phyloP scores from a whole-genome alignment of 2,329 filamentous ascomycete genomes.

The Talaromyces islandicus region DNA sequence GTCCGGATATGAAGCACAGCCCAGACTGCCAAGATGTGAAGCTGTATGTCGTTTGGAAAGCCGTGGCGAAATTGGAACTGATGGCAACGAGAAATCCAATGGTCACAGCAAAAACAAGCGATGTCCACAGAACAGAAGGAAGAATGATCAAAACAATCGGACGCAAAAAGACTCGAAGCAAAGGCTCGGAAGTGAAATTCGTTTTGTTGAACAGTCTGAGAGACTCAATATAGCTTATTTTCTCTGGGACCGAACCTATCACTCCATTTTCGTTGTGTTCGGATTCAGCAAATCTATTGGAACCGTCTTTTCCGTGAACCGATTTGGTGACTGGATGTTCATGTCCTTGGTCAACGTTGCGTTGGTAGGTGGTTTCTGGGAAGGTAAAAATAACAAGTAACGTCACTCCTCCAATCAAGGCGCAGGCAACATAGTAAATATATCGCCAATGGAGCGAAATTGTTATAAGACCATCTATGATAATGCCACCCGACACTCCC shows the following conservation, averaged over 20 bases:
- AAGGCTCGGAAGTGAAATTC: slow-evolving; percentile 39
- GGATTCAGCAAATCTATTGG: neutral
- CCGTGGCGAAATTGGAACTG: slow-evolving; percentile 22
- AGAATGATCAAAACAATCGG: slow-evolving; percentile 47
- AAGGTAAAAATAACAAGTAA: slow-evolving; percentile 49
- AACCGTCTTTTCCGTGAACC: neutral
- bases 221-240: neutral
- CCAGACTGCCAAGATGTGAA: slow-evolving; percentile 31
- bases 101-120: slow-evolving; percentile 49
- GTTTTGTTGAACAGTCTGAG: neutral
- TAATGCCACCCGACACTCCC: slow-evolving; percentile 20
- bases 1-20: slow-evolving; percentile 45
- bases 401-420: slow-evolving; percentile 45
- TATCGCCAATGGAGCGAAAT: slow-evolving; percentile 25
- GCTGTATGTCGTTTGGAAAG: slow-evolving; percentile 18
- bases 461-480: slow-evolving; percentile 26
- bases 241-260: neutral
- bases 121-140: slow-evolving; percentile 51
- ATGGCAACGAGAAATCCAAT: slow-evolving; percentile 48
- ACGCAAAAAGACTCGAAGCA: slow-evolving; percentile 45
- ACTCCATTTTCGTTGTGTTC: neutral
- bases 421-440: slow-evolving; percentile 41
- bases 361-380: slow-evolving; percentile 49
- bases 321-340: neutral
- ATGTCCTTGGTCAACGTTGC: slow-evolving; percentile 17